Conservation (phyloP, 2,329 filamentous ascomycete species). For the Hymenoscyphus linearis region DNA sequence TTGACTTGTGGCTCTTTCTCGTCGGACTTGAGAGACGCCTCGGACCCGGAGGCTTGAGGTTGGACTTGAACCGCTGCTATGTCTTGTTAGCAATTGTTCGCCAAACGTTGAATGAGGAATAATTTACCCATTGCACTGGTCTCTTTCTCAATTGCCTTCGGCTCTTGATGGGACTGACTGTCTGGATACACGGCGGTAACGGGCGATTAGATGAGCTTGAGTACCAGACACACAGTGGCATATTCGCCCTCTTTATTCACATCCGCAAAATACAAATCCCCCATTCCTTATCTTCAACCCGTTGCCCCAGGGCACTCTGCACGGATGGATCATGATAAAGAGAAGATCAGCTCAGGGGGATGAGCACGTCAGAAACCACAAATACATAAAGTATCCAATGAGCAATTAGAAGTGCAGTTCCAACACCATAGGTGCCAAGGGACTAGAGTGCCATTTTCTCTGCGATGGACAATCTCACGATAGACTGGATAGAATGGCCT, state of each 20-base stretch:
- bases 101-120: neutral
- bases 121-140: neutral
- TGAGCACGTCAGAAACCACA: neutral
- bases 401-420: neutral
- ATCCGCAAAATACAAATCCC: neutral
- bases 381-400: neutral
- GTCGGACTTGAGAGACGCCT: constrained; percentile 15
- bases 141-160: neutral
- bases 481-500: neutral
- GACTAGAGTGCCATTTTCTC: neutral
- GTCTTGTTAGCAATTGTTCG: neutral
- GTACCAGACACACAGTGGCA: neutral
- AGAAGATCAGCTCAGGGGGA: neutral
- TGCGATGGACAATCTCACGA: neutral
- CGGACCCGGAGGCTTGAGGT: neutral
- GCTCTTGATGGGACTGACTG: neutral
- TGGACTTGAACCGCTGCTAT: neutral
- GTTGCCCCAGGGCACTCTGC: neutral
- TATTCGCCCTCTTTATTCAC: neutral
- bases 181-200: no score
- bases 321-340: neutral
- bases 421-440: neutral
- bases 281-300: neutral
- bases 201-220: neutral
- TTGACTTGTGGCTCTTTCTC: constrained; percentile 16